Percentiles rank a stretch among this genome's conserved stretches.
Conservation (phyloP, 306 rosid species). For the barrel medic (Medicago truncatula) region MtrunA17r5.0-ANR NC_053043.1:14437501-14438000, state of each 20-base stretch:
- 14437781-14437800: slow-evolving; percentile 76
- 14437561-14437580: slow-evolving; percentile 65
- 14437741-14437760: slow-evolving; percentile 45
- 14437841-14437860: slow-evolving; percentile 61
- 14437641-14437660: slow-evolving; percentile 48
- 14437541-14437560: slow-evolving; percentile 61
- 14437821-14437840: slow-evolving; percentile 74
- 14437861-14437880: too few species aligned
- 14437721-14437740: slow-evolving; percentile 51
- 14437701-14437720: slow-evolving; percentile 52
- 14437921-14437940: not conserved
- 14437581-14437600: slow-evolving; percentile 61
- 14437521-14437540: slow-evolving; percentile 37
- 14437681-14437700: slow-evolving; percentile 71
- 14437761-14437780: slow-evolving; percentile 67
- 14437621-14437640: slow-evolving; percentile 55
- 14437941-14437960: not conserved
- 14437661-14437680: slow-evolving; percentile 54
- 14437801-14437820: slow-evolving; percentile 70
- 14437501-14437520: slow-evolving; percentile 62
- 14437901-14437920: not conserved
- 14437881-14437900: not conserved
- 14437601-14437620: slow-evolving; percentile 56
- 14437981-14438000: not conserved
- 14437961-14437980: not conserved